Base-by-base conservation (phyloP, 1,284 basidiomycete species). In the Meira nashicola region DNA sequence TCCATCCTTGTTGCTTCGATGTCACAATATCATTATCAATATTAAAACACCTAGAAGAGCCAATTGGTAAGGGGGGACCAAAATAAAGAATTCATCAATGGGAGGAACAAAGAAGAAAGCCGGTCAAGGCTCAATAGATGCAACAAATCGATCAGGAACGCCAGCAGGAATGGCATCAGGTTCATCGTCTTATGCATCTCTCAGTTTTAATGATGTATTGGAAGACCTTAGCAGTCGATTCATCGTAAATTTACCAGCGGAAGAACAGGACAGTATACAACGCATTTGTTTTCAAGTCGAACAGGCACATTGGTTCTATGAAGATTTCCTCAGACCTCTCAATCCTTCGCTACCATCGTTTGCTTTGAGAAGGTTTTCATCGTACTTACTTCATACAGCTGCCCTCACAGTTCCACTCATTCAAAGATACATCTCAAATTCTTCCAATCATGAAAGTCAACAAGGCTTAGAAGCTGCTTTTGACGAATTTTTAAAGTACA, bases 271-370 rank as follows among this genome's bases (percentile, higher is more conserved):
- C 54, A 91, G 89, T 21, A 83, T 96, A 62, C 92, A 95, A 78
- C 86, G 95, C 64, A 87, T 98, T 74, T 96, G 92, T 81, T 98
- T 98, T 82, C 95, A 98, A 81, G 92, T 97, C 60, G 95, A 99
- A 81, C 93, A 97, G 84, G 95, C 95, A 17, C 94, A 99, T 79
- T 99, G 95, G 95, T 99, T 92, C 80, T 99, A 99, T 78, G 94
- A 98, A 81, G 95, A 99, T 80, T 98, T 96, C 73, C 86, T 98
- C 64, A 88, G 94, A 17, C 80, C 80, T 0, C 84, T 89, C 77
- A 91, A 95, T 68, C 87, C 89, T 1, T 85, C 86, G 57, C 86
- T 97, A 39, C 93, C 92, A 0, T 89, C 92, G 0, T 83, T 65
- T 5, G 64, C 56, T 1, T 60, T 98, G 70, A 92, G 94, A 81